These are phyloP conservation scores for Teratosphaeria gauchensis DNA, from an alignment of 2,329 filamentous ascomycete species.

Conservation along the genomic window DNA sequence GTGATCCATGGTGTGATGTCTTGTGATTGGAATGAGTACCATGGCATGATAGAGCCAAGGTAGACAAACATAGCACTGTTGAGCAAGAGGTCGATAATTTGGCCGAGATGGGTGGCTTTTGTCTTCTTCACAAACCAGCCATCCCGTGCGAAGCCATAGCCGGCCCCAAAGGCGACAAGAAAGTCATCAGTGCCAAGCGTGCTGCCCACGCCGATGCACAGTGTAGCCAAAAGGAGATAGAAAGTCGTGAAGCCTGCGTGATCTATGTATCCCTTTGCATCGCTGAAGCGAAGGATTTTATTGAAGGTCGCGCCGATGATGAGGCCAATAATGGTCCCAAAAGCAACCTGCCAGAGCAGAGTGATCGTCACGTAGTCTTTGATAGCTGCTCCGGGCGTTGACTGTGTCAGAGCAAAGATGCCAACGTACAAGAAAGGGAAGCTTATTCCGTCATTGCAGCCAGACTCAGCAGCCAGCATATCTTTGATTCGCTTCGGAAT, in stretches of 20 bases:
- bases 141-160: conserved; percentile 45
- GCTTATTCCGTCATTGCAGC: conserved; percentile 47
- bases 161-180: conserved; percentile 47
- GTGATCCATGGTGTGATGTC: conserved; percentile 33
- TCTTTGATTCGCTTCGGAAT: conserved; percentile 44
- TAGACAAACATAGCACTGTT: conserved; percentile 49
- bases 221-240: conserved; percentile 46
- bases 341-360: conserved; percentile 45
- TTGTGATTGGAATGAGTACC: conserved; percentile 32
- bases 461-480: conserved; percentile 45
- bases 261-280: conserved; percentile 37
- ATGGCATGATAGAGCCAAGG: conserved; percentile 47
- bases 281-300: conserved; percentile 38
- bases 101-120: conserved; percentile 36
- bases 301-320: conserved; percentile 41
- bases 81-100: conserved; percentile 46
- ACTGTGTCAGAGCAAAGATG: conserved; percentile 35
- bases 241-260: conserved; percentile 44
- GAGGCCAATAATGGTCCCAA: conserved; percentile 40
- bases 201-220: conserved; percentile 43
- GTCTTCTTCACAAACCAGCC: conserved; percentile 44
- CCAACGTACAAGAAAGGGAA: conserved; percentile 50
- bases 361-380: conserved; percentile 46
- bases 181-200: conserved; percentile 47
- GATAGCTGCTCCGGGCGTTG: conserved; percentile 30